Evolutionary conservation across 352 stramenopile species (phyloP).

Genomic region (Globisporangium nagaii): DNA sequence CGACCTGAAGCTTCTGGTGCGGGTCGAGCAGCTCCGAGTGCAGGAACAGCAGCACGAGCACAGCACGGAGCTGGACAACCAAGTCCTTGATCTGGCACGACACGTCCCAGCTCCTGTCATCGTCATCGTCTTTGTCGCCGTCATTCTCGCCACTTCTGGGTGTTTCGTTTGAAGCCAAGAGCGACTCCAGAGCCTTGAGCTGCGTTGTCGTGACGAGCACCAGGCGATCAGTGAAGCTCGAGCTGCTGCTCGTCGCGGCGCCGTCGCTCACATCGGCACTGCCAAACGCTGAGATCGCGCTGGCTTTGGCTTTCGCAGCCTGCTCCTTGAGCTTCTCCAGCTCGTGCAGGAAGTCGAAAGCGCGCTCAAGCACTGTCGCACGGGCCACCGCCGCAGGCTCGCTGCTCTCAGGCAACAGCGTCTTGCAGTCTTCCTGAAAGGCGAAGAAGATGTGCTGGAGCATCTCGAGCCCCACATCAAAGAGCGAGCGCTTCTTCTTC

Average conservation of each 20-base stretch:
- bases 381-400: conserved; percentile 14
- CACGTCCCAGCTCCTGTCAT: conserved; percentile 15
- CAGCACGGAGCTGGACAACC: conserved; percentile 52
- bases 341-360: conserved; percentile 34
- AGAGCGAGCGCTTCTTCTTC: conserved; percentile 11
- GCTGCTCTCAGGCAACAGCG: neutral
- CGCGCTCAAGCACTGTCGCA: conserved; percentile 30
- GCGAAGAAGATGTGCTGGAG: conserved; percentile 28
- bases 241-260: conserved; percentile 7
- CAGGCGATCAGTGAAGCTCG: conserved; percentile 35
- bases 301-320: conserved; percentile 22
- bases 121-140: neutral
- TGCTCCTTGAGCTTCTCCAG: conserved; percentile 50
- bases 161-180: conserved; percentile 1
- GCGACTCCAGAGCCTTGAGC: conserved; percentile 24
- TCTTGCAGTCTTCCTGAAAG: conserved; percentile 26
- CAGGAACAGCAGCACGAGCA: conserved; percentile 46
- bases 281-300: neutral
- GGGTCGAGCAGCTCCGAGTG: conserved; percentile 35
- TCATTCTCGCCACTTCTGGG: neutral
- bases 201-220: conserved; percentile 30
- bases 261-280: conserved; percentile 8
- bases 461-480: conserved; percentile 37
- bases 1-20: conserved; percentile 21
- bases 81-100: conserved; percentile 30